A percentile compares a stretch with the other conserved stretches of the same genome.
phyloP scores from a whole-genome alignment of 768 basidiomycete species.

The button mushroom (Agaricus bisporus) region DNA sequence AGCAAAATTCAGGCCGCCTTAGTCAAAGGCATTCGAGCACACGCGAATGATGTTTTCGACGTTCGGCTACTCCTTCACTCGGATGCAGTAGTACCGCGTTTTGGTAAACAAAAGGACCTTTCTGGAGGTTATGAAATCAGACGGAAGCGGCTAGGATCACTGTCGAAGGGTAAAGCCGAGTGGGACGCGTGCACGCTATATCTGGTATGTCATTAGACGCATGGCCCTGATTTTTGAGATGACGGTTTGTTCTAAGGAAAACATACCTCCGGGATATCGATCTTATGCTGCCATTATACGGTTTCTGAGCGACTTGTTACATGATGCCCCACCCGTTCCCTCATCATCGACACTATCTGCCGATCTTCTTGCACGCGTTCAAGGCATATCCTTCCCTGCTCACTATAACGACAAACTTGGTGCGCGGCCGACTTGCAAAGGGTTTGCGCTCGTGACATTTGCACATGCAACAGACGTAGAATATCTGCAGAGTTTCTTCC shows the following conservation, averaged over 20 bases:
- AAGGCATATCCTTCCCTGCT: constrained; percentile 50
- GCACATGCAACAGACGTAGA: constrained; percentile 31
- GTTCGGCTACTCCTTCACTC: constrained; percentile 48
- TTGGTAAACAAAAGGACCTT: constrained; percentile 8
- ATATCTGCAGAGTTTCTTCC: constrained; percentile 46
- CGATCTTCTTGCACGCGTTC: constrained; percentile 26
- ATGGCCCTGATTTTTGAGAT: not conserved
- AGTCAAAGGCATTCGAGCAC: constrained; percentile 54
- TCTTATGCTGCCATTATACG: constrained; percentile 41
- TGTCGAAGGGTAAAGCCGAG: constrained; percentile 26
- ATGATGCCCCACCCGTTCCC: constrained; percentile 8
- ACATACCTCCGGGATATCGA: constrained; percentile 52
- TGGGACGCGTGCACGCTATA: constrained; percentile 69
- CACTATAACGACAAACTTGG: constrained; percentile 59
- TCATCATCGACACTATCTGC: not conserved
- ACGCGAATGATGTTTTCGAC: constrained; percentile 43
- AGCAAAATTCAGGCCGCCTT: constrained; percentile 34
- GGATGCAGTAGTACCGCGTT: constrained; percentile 25
- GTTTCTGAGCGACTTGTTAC: constrained; percentile 36
- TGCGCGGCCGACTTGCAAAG: constrained; percentile 56
- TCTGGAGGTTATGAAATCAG: constrained; percentile 63
- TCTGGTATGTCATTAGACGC: constrained; percentile 39
- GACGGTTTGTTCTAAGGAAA: constrained; percentile 44
- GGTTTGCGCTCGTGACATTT: constrained; percentile 69
- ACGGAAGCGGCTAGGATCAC: constrained; percentile 36